Percentiles rank a stretch among this genome's conserved stretches.
These are phyloP conservation scores for Linum lewisii DNA, from an alignment of 345 rosid species.

Conservation along the genomic window DNA sequence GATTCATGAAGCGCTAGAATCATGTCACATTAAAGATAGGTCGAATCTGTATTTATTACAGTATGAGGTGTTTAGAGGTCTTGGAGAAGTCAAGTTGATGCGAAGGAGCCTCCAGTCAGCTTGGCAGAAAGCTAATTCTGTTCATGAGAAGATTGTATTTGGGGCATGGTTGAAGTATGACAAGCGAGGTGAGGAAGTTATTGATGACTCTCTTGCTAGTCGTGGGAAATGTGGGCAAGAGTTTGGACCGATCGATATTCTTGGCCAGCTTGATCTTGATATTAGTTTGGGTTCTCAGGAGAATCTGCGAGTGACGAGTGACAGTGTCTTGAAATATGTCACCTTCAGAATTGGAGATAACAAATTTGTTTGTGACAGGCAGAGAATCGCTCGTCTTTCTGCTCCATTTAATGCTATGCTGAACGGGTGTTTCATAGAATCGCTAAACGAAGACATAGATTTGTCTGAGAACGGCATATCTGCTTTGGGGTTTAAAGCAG, in stretches of 20 bases:
- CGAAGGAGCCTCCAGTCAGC: conserved; percentile 83
- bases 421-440: conserved; percentile 79
- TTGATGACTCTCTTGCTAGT: conserved; percentile 63
- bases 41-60: conserved; percentile 64
- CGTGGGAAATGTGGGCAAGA: conserved; percentile 66
- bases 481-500: conserved; percentile 52
- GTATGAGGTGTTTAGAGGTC: conserved; percentile 84
- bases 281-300: conserved; percentile 27
- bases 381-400: conserved; percentile 70
- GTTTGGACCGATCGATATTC: conserved; percentile 62
- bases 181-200: conserved; percentile 83
- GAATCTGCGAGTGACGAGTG: conserved; percentile 21
- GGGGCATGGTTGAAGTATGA: conserved; percentile 91
- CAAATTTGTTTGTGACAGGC: conserved; percentile 68
- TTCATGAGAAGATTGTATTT: conserved; percentile 80
- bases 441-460: conserved; percentile 64
- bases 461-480: conserved; percentile 79
- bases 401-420: conserved; percentile 92
- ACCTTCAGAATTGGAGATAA: conserved; percentile 65
- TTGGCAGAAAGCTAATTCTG: conserved; percentile 72
- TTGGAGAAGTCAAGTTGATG: conserved; percentile 81
- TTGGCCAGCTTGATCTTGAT: conserved; percentile 37
- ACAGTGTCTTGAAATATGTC: conserved; percentile 30
- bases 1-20: conserved; percentile 93
- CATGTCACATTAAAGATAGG: conserved; percentile 53